These are phyloP conservation scores for Amanita muscaria DNA, from an alignment of 768 basidiomycete species.

Conservation along the genomic window DNA sequence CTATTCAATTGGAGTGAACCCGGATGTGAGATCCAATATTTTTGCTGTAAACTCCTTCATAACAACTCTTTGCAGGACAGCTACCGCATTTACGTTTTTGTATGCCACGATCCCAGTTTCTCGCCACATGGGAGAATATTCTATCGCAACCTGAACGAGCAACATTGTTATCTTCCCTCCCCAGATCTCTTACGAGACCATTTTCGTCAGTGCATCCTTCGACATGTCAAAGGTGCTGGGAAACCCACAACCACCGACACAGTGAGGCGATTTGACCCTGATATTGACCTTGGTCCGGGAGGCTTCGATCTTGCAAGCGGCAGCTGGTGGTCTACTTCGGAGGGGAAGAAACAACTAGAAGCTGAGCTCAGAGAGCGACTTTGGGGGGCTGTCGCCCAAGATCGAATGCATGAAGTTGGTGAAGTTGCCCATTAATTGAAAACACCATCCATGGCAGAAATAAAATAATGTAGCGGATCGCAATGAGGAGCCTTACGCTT, in stretches of 20 bases:
- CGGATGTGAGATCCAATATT: constrained; percentile 10
- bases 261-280: constrained; percentile 14
- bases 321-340: constrained; percentile 13
- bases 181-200: constrained; percentile 16
- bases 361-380: constrained; percentile 14
- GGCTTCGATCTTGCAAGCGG: constrained; percentile 12
- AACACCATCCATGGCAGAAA: too few relatives aligned
- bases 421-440: too few relatives aligned
- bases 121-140: constrained; percentile 12
- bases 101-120: constrained; percentile 10
- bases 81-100: constrained; percentile 13
- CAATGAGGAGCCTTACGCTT: too few relatives aligned
- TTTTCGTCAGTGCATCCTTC: constrained; percentile 16
- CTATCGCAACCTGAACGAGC: constrained; percentile 8
- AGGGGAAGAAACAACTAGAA: constrained; percentile 14
- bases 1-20: constrained; percentile 13
- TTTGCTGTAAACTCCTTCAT: not conserved
- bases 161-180: constrained; percentile 15
- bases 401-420: too few relatives aligned
- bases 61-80: constrained; percentile 5
- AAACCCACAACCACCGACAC: constrained; percentile 3
- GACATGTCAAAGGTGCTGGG: constrained; percentile 13
- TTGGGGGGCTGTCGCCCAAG: too few relatives aligned
- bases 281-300: constrained; percentile 11
- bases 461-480: too few relatives aligned